A percentile compares a stretch with the other conserved stretches of the same genome.
These are phyloP conservation scores for Ceratocystis harringtonii DNA, from an alignment of 2,329 filamentous ascomycete genomes.

Conservation along the genomic window DNA sequence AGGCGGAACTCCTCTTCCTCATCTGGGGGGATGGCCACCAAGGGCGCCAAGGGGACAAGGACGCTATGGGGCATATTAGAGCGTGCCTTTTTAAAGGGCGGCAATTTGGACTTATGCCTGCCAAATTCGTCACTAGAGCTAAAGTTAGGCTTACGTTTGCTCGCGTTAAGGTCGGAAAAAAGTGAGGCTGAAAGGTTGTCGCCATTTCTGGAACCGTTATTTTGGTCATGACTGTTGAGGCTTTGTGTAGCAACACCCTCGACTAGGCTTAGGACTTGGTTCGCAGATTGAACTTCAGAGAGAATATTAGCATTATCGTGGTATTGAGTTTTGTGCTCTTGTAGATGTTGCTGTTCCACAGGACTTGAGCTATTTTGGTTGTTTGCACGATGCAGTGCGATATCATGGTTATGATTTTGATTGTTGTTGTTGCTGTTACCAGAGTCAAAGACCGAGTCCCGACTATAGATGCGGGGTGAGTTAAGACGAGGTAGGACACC, in stretches of 20 bases:
- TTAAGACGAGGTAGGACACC: constrained; percentile 8
- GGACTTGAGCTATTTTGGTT: not conserved
- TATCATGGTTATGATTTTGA: constrained; percentile 20
- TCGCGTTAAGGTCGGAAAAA: constrained; percentile 30
- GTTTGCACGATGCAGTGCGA: constrained; percentile 18
- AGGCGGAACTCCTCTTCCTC: constrained; percentile 32
- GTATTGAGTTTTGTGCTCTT: not conserved
- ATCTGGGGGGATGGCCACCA: constrained; percentile 22
- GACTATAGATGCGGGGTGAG: constrained; percentile 25
- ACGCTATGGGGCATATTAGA: constrained; percentile 26
- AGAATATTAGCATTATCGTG: not conserved
- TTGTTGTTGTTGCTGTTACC: constrained; percentile 18
- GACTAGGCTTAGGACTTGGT: constrained; percentile 37
- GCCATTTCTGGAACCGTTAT: not conserved
- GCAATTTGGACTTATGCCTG: not conserved
- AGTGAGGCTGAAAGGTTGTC: not conserved
- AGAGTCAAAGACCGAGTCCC: constrained; percentile 30
- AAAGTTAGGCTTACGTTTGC: constrained; percentile 40
- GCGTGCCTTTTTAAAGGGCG: constrained; percentile 39
- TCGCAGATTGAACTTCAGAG: constrained; percentile 27
- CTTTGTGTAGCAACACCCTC: constrained; percentile 41
- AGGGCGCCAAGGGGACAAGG: not conserved
- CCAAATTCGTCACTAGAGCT: constrained; percentile 41
- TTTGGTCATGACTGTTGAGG: constrained; percentile 24
- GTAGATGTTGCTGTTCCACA: constrained; percentile 15